Evolutionary conservation across 306 rosid genomes (phyloP).

Genomic region (Acacia confusa): DNA sequence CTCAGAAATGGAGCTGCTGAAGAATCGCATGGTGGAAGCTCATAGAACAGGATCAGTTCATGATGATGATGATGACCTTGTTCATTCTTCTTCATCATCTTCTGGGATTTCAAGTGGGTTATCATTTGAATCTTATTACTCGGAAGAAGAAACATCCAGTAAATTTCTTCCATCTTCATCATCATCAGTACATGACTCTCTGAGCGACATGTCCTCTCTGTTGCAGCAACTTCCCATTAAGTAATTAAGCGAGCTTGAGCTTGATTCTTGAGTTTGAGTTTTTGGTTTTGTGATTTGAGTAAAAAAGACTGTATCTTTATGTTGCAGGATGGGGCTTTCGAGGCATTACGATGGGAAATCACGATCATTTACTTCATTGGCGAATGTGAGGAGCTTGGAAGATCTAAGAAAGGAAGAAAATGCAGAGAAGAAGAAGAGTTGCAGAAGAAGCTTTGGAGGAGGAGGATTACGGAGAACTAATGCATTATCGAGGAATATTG

Average conservation of each 20-base stretch:
- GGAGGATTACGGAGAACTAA: conserved; percentile 16
- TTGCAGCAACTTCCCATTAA: conserved; percentile 46
- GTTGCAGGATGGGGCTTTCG: conserved; percentile 46
- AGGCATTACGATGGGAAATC: conserved; percentile 49
- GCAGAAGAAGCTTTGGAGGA: conserved; percentile 39
- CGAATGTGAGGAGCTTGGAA: conserved; percentile 27
- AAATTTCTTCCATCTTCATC: conserved; percentile 18
- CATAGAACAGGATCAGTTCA: not conserved
- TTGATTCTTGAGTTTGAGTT: not conserved
- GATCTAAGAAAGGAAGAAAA: not conserved
- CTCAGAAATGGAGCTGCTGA: conserved; percentile 25
- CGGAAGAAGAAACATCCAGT: conserved; percentile 35
- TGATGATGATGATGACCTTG: conserved; percentile 20
- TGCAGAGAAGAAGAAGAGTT: not conserved
- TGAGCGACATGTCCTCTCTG: conserved; percentile 44
- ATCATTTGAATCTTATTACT: conserved; percentile 14
- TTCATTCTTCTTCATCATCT: conserved; percentile 15
- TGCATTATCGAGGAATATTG: not conserved
- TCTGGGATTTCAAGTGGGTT: conserved; percentile 21
- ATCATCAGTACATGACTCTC: conserved; percentile 20
- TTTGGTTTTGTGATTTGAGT: not conserved
- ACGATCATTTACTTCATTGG: conserved; percentile 43
- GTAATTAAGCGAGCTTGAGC: conserved; percentile 12
- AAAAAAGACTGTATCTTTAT: not conserved
- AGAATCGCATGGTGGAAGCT: conserved; percentile 14